phyloP scores from a whole-genome alignment of 352 stramenopile species.

The Phytophthora boehmeriae region DNA sequence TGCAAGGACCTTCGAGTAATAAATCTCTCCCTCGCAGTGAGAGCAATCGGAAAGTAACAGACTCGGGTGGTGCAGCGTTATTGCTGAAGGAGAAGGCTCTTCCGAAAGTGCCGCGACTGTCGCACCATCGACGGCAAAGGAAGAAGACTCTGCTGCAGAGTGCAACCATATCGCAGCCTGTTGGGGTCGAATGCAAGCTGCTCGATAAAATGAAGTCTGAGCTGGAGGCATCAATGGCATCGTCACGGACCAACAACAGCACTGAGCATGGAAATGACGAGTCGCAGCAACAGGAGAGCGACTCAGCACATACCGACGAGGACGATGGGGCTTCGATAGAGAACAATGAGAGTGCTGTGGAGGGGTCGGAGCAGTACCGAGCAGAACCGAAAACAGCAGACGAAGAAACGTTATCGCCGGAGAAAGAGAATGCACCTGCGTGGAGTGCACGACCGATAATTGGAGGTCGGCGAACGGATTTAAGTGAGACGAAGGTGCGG shows the following conservation, averaged over 20 bases:
- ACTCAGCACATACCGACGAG: neutral
- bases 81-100: constrained; percentile 46
- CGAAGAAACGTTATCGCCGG: neutral
- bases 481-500: constrained; percentile 79
- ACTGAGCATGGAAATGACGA: constrained; percentile 18
- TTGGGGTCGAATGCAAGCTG: constrained; percentile 69
- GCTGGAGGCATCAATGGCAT: constrained; percentile 55
- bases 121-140: constrained; percentile 26
- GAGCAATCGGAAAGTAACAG: constrained; percentile 27
- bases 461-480: constrained; percentile 57
- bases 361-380: constrained; percentile 9
- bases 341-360: constrained; percentile 8
- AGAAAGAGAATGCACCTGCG: constrained; percentile 18
- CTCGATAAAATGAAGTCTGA: constrained; percentile 75
- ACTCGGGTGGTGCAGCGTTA: constrained; percentile 2
- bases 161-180: constrained; percentile 41
- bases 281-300: constrained; percentile 6
- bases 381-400: constrained; percentile 6
- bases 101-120: constrained; percentile 44
- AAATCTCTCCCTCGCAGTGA: constrained; percentile 29
- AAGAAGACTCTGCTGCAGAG: constrained; percentile 48
- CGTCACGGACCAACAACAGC: constrained; percentile 6
- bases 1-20: constrained; percentile 7
- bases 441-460: constrained; percentile 63
- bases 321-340: constrained; percentile 3